Percentiles rank a stretch among this genome's conserved stretches.
Evolutionary conservation across 129 eudicot genomes (phyloP).

Genomic region (Calendula officinalis): DNA sequence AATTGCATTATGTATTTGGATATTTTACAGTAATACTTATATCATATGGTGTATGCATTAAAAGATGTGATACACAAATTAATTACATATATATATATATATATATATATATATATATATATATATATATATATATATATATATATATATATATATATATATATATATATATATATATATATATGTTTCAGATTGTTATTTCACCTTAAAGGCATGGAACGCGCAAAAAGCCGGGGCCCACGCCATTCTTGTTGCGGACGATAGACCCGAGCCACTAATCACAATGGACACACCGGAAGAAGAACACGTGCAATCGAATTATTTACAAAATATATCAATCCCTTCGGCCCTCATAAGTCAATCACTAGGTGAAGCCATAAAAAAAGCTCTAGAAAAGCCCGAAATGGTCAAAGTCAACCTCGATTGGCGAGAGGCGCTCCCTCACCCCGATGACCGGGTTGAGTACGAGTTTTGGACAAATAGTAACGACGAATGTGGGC

Average conservation of each 20-base stretch:
- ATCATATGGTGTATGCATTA: too few relatives aligned
- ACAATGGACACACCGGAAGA: constrained; percentile 95
- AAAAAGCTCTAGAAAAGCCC: constrained; percentile 52
- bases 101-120: neutral
- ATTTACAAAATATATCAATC: constrained; percentile 77
- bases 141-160: too few relatives aligned
- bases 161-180: too few relatives aligned
- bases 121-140: neutral
- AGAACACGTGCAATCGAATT: constrained; percentile 45
- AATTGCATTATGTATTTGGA: too few relatives aligned
- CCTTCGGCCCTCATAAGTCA: constrained; percentile 90
- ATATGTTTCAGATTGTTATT: constrained; percentile 66
- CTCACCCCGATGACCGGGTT: constrained; percentile 95
- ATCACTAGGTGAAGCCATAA: constrained; percentile 70
- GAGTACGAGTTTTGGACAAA: constrained; percentile 98
- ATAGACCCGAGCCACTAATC: constrained; percentile 73
- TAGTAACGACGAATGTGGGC: constrained; percentile 93
- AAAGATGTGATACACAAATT: too few relatives aligned
- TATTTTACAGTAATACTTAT: too few relatives aligned
- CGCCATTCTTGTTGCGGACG: constrained; percentile 88
- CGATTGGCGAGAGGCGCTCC: constrained; percentile 96
- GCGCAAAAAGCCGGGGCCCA: constrained; percentile 95
- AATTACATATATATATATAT: too few relatives aligned
- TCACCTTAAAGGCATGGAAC: constrained; percentile 93
- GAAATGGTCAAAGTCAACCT: constrained; percentile 79